A percentile compares a stretch with the other conserved stretches of the same genome.
Conservation (phyloP, 805 yeast genomes). For the Clavispora phyllophila region DNA sequence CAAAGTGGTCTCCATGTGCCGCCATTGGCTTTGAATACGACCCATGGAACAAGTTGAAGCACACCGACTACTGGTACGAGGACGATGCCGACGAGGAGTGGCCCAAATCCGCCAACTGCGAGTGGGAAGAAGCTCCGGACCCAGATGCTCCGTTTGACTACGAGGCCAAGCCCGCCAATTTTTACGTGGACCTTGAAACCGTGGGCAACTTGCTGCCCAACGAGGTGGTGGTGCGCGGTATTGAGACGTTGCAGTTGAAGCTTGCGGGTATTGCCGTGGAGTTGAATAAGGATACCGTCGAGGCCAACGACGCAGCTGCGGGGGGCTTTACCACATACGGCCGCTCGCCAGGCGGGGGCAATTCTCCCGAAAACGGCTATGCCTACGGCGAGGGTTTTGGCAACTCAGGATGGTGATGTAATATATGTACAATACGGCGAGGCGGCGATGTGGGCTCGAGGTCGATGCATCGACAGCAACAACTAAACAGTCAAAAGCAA, state of each 20-base stretch:
- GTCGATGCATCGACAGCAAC: neutral
- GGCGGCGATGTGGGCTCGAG: neutral
- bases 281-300: constrained; percentile 43
- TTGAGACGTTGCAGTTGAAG: constrained; percentile 81
- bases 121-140: constrained; percentile 93
- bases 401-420: constrained; percentile 24
- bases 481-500: neutral
- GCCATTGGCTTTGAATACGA: constrained; percentile 97
- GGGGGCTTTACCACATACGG: constrained; percentile 49
- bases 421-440: neutral
- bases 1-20: constrained; percentile 96
- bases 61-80: constrained; percentile 96
- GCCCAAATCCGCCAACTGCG: constrained; percentile 86
- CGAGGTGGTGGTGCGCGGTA: constrained; percentile 81
- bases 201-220: constrained; percentile 86
- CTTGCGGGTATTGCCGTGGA: constrained; percentile 83
- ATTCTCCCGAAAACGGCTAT: constrained; percentile 21
- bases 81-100: constrained; percentile 84
- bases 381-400: constrained; percentile 34
- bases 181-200: constrained; percentile 87
- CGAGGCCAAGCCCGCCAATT: constrained; percentile 72
- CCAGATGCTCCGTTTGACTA: constrained; percentile 85
- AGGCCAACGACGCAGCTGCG: constrained; percentile 35
- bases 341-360: constrained; percentile 31
- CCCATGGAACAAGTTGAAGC: constrained; percentile 97